Evolutionary conservation across 2,329 filamentous ascomycete species (phyloP), one percentile per base, ranked within the genome.

Genomic region (Fusarium camptoceras): DNA sequence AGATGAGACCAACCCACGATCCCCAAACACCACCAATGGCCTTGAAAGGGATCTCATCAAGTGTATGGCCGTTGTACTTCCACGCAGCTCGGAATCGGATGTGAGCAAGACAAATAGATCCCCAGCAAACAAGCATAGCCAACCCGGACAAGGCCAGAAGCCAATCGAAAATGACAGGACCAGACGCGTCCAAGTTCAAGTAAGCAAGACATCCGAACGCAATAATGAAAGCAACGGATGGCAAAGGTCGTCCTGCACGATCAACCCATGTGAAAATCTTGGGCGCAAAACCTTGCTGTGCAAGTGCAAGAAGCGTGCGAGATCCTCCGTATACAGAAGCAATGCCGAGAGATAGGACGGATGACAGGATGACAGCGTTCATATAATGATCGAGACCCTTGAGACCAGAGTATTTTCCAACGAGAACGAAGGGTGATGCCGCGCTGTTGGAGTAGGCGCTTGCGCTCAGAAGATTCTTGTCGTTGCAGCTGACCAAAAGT

Each of bases 41-140:
- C 51, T 81, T 79, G 81, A 90, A 93, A 1, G 90, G 87, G 12
- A 93, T 85, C 75, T 91, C 88, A 24, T 91, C 87, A 9, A 90
- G 77, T 3, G 83, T 85, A 72, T 86, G 88, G 22, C 88, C 88
- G 51, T 90, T 84, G 30, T 80, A 75, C 31, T 78, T 79, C 89
- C 89, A 91, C 0, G 88, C 89, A 8, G 76, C 73, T 44, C 89
- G 87, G 83, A 91, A 91, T 22, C 89, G 88, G 71, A 91, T 89
- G 72, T 91, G 89, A 0, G 68, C 59, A 20, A 89, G 76, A 75
- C 88, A 90, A 69, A 92, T 89, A 46, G 86, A 88, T 27, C 84
- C 88, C 89, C 89, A 92, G 24, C 88, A 87, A 76, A 91, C 91
- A 55, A 91, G 83, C 44, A 87, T 84, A 14, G 86, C 85, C 10